phyloP scores from a whole-genome alignment of 2,329 filamentous ascomycete genomes.

The Diplocarpon mali region DNA sequence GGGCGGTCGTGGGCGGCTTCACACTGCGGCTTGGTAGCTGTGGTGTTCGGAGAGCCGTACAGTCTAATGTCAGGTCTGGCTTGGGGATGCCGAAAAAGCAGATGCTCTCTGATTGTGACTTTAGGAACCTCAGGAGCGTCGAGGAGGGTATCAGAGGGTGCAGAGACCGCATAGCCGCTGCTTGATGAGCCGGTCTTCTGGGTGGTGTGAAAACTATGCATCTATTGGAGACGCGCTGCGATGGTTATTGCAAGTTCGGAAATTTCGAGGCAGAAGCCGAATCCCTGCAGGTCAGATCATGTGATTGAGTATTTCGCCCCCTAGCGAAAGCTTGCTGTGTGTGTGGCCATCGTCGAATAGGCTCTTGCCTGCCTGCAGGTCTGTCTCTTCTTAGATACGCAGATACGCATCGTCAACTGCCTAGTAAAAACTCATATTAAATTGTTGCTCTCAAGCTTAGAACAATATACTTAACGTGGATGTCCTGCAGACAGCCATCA shows the following conservation, averaged over 20 bases:
- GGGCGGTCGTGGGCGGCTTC: conserved; percentile 9
- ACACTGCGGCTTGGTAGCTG: conserved; percentile 1
- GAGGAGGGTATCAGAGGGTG: conserved; percentile 35
- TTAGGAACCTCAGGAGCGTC: conserved; percentile 59
- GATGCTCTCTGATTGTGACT: conserved; percentile 53
- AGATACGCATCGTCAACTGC: too few relatives aligned
- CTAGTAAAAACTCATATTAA: too few relatives aligned
- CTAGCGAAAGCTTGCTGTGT: too few relatives aligned
- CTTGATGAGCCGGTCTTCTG: background rate
- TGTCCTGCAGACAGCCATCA: too few relatives aligned
- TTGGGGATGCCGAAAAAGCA: conserved; percentile 37
- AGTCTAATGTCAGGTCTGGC: conserved; percentile 21
- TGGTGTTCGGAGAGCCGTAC: conserved; percentile 14
- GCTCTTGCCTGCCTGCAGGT: too few relatives aligned
- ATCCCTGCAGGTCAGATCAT: background rate
- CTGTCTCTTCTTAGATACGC: too few relatives aligned
- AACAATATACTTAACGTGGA: too few relatives aligned
- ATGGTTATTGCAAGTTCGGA: background rate
- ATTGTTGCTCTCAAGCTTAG: too few relatives aligned
- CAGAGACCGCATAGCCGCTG: conserved; percentile 25
- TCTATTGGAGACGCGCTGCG: background rate
- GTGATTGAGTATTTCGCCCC: background rate
- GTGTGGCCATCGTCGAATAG: too few relatives aligned
- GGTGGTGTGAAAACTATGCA: background rate
- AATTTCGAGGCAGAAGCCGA: background rate